These are phyloP conservation scores for Paraglomus brasilianum DNA, from an alignment of 192 early-diverging fungal genomes.

Conservation along the genomic window DNA sequence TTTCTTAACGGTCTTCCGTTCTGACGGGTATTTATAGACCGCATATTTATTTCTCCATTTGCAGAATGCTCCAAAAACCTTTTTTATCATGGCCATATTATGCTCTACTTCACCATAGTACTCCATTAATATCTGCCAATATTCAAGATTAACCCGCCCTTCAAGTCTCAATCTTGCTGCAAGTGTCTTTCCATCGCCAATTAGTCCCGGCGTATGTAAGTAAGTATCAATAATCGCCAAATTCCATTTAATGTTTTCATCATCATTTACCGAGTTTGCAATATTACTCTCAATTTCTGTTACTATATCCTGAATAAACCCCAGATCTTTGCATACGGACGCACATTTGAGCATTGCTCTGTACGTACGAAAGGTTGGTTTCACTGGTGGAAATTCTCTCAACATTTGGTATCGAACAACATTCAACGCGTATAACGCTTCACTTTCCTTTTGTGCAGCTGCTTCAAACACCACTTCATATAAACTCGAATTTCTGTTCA, in stretches of 20 bases:
- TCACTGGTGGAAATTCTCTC: constrained; percentile 1
- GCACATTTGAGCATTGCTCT: constrained; percentile 6
- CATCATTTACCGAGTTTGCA: not conserved
- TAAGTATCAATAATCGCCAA: not conserved
- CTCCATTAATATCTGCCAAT: not conserved
- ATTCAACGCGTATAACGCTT: constrained; percentile 7
- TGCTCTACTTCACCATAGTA: not conserved
- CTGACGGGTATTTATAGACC: no score
- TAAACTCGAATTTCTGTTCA: not conserved
- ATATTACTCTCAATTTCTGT: not conserved
- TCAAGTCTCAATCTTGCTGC: not conserved
- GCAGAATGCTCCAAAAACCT: not conserved
- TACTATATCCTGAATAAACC: not conserved
- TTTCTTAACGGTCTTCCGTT: not conserved
- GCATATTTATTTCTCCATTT: constrained; percentile 9
- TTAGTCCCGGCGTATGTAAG: not conserved
- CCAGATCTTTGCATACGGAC: not conserved
- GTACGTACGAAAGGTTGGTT: constrained; percentile 4
- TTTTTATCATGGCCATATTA: not conserved
- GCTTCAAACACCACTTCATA: constrained; percentile 9
- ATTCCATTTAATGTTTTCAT: not conserved
- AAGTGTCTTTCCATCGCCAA: not conserved
- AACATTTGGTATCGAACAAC: constrained; percentile 20
- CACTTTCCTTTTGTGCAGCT: not conserved
- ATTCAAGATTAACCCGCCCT: constrained; percentile 5